Base-by-base conservation (phyloP, 306 rosid species). In the Vigna nakashimae region DNA sequence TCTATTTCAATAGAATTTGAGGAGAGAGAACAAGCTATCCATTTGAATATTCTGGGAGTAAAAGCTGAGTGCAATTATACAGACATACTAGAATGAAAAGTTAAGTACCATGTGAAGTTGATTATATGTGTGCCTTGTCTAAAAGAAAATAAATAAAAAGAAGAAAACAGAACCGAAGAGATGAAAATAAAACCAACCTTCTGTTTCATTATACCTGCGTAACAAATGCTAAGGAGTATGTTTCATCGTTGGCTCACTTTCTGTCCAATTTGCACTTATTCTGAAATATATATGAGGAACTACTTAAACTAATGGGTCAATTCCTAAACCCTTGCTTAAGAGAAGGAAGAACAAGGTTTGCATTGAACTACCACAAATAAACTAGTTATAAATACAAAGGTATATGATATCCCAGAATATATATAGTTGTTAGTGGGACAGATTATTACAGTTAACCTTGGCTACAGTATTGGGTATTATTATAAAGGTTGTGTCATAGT, bases 401-500 rank as follows among this genome's bases (percentile, higher is more conserved):
- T 10, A 16, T 36, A 17, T 40, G 69, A 64, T 36, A 38, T 64
- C 13, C 2, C 38, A 64, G 69, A 36, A 66, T 20, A 43, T 42
- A 20, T 24, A 45, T 13, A 15, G 10, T 9, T 49, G 46, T 40
- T 57, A 74, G 74, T 53, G 63, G 74, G 62, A 49, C 42, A 62
- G 15, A 77, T 64, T 28, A 77, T 45, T 18, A 65, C 22, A 57
- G 80, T 77, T 73, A 73, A 65, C 17, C 52, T 38, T 78, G 75
- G 78, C 28, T 8, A 83, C 77, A 78, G 83, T 83, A 6, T 34
- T 63, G 3, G 64, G 59, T 76, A 82, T 82, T 76, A 76, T 71
- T 76, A 71, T 69, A 66, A 69, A 68, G 77, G 82, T 70, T 34
- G 82, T 10, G 84, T 85, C 83, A 66, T 65, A 73, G 70, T 83